Conservation (phyloP, 257 asterid species). For the Knoxia roxburghii region DNA sequence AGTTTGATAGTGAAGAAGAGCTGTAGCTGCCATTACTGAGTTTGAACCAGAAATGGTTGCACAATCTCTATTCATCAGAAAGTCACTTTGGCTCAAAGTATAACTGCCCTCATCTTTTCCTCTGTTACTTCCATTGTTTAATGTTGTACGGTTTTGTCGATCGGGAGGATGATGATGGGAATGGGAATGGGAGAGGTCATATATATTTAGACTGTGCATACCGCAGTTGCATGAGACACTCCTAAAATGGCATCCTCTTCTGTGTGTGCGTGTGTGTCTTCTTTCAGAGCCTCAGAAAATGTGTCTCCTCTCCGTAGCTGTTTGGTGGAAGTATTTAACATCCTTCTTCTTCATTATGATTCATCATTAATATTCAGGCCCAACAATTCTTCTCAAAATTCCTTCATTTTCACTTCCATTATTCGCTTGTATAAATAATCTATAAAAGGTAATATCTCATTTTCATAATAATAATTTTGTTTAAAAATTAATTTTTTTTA, state of each 20-base stretch:
- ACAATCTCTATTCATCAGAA: constrained; percentile 4
- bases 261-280: not conserved
- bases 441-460: too few relatives aligned
- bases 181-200: not conserved
- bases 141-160: not conserved
- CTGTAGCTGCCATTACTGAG: not conserved
- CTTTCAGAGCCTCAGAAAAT: not conserved
- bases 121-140: not conserved
- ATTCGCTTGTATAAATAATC: too few relatives aligned
- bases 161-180: too few relatives aligned
- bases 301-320: not conserved
- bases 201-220: not conserved
- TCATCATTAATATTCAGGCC: not conserved
- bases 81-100: not conserved
- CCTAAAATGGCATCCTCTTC: not conserved
- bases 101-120: not conserved
- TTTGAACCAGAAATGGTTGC: not conserved
- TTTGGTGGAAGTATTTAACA: not conserved
- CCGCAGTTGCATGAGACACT: not conserved
- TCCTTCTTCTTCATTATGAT: too few relatives aligned
- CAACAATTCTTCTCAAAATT: not conserved
- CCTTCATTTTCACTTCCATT: not conserved
- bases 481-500: too few relatives aligned
- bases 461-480: too few relatives aligned
- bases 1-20: too few relatives aligned